Evolutionary conservation across 371 early-diverging fungal genomes (phyloP), one percentile per base, ranked within the genome.

Genomic region (Mucor velutinosus): DNA sequence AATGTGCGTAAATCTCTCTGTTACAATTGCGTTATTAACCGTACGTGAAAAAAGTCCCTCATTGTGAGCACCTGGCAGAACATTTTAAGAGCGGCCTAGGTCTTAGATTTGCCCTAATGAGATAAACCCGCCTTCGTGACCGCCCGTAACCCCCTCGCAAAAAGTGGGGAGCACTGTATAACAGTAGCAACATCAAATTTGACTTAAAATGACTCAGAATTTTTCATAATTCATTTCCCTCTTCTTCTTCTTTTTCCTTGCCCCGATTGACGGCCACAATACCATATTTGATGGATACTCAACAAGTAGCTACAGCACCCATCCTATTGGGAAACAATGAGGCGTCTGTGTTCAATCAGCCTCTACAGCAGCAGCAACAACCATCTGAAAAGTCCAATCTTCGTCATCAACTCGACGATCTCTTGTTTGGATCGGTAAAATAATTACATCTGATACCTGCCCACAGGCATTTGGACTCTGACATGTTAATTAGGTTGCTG

Each of bases 401-500:
- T 23, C 66, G 70, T 45, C 65, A 71, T 43, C 76, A 76, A 55
- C 23, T 74, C 3, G 67, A 76, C 33, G 76, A 76, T 58, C 69
- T 76, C 45, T 14, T 74, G 15, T 76, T 76, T 66, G 76, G 76
- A 32, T 76, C 76, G 45, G 76, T 76, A 71, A 70, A 27, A 23
- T 29, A 45, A 29, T 17, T n/a, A 60, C 3, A 58, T 53, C 12
- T 11, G 27, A 17, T 14, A 25, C 14, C 35, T 1, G 1, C 41
- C 1, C 14, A 14, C 39, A 14, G 10, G 14, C 8, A 47, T 35
- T 27, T 39, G 19, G 7, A 33, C 41, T 4, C 21, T 53, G 23
- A 29, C 53, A 37, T 41, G n/a, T 23, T 35, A 3, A 33, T 10
- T 43, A 90, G 92, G 66, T 94, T 32, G 91, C 96, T 7, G 98